Evolutionary conservation across 257 asterid species (phyloP), one percentile per base, ranked within the genome.

Genomic region (Dorcoceras hygrometricum): DNA sequence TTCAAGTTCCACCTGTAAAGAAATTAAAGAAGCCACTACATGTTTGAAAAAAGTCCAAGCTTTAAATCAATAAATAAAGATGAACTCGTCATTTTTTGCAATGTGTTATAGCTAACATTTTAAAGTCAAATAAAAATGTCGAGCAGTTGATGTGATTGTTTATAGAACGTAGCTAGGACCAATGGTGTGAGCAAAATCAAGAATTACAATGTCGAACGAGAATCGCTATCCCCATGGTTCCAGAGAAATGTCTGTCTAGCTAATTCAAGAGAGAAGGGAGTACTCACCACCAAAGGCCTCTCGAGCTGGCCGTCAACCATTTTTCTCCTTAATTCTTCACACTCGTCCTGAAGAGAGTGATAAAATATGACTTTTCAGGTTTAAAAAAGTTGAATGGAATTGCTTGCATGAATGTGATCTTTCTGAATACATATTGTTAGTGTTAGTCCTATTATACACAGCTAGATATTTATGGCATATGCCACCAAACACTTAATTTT

Each of bases 281-380:
- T 36, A 74, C 95, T 85, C 66, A 91, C 96, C 76, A 91, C 78
- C 62, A 82, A 84, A 67, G 86, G 96, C 84, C 90, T 84, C 75
- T 75, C 75, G 26, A 89, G 65, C 72, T 77, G 76, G 68, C 96
- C 95, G 56, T 83, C 80, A 65, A 71, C 66, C 73, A 89, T 75
- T 73, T 72, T 89, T 20, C 67, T 71, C 69, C 65, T 75, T 80
- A 91, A 73, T 39, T 83, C 90, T 32, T 75, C 81, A 65, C 92
- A 86, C 79, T 91, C 96, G 72, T 77, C 95, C 98, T 91, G 73
- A 78, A 46, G 72, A 26, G 54, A 57, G 65, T 55, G n/a, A 27
- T 59, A 25, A 23, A n/a, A 62, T 57, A 29, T 28, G 55, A 39
- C 6, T 11, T 39, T 39, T 50, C 16, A 1, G 14, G 31, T 20